These are phyloP conservation scores for Orbilia javanica DNA, from an alignment of 2,329 filamentous ascomycete species.

Conservation along the genomic window DNA sequence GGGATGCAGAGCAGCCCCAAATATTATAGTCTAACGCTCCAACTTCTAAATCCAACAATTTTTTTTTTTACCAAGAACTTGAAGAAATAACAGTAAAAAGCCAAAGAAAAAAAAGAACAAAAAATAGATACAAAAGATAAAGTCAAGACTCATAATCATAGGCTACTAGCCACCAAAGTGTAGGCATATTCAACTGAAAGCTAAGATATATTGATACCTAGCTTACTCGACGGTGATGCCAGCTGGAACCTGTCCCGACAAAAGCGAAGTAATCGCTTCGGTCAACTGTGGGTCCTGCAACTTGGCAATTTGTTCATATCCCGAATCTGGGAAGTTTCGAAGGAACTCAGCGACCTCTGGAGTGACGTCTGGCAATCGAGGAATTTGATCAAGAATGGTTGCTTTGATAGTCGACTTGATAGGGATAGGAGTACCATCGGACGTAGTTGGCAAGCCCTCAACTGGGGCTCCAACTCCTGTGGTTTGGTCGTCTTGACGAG, in stretches of 20 bases:
- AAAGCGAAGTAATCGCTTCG: background rate
- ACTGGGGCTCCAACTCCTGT: background rate
- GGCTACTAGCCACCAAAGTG: background rate
- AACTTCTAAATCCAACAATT: background rate
- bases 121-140: background rate
- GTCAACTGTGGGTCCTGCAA: slow-evolving; percentile 9
- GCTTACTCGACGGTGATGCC: background rate
- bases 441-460: background rate
- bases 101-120: background rate
- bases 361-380: background rate
- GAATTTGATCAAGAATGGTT: slow-evolving; percentile 4
- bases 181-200: background rate
- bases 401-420: slow-evolving; percentile 14
- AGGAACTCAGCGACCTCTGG: background rate
- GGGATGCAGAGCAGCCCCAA: background rate
- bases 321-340: slow-evolving; percentile 1
- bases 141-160: background rate
- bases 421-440: background rate
- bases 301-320: slow-evolving; percentile 2
- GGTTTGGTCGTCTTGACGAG: background rate
- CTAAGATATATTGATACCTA: background rate
- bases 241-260: slow-evolving; percentile 11
- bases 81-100: background rate
- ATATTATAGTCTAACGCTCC: background rate
- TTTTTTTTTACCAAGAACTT: too few species aligned